phyloP scores from a whole-genome alignment of 2,329 filamentous ascomycete species.

The Scedosporium boydii region DNA sequence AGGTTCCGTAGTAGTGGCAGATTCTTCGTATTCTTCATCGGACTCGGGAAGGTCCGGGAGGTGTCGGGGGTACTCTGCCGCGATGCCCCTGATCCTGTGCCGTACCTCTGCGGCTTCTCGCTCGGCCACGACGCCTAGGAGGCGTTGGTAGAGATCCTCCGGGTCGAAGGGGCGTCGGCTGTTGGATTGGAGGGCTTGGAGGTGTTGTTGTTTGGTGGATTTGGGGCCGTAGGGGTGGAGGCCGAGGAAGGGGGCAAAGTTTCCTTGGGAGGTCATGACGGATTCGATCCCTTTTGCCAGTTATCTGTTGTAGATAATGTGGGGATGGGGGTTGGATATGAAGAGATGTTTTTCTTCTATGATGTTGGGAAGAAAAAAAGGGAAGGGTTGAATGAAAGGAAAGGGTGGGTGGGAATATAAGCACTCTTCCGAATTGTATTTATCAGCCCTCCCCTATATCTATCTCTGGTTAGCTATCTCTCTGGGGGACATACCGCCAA shows the following conservation, averaged over 20 bases:
- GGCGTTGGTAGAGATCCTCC: conserved; percentile 42
- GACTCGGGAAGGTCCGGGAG: background rate
- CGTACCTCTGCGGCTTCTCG: conserved; percentile 29
- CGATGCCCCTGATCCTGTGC: conserved; percentile 8
- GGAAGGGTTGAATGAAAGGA: background rate
- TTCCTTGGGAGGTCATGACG: background rate
- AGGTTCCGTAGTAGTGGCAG: background rate
- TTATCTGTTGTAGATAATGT: background rate
- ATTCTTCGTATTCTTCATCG: background rate
- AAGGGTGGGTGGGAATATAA: background rate
- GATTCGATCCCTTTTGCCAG: background rate
- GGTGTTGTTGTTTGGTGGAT: conserved; percentile 5
- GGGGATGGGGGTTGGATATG: background rate
- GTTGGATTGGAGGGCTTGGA: conserved; percentile 15
- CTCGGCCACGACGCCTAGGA: conserved; percentile 40
- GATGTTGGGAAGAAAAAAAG: background rate
- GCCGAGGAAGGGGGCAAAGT: background rate
- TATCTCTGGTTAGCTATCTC: too few species aligned
- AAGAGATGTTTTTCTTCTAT: background rate
- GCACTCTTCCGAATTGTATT: background rate
- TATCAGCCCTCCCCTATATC: background rate
- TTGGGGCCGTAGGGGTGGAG: background rate
- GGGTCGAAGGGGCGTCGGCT: conserved; percentile 34
- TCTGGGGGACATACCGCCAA: too few species aligned
- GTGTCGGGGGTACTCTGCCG: background rate